Evolutionary conservation across 2,329 filamentous ascomycete species (phyloP), one percentile per base, ranked within the genome.

Genomic region (Verticillium dahliae): DNA sequence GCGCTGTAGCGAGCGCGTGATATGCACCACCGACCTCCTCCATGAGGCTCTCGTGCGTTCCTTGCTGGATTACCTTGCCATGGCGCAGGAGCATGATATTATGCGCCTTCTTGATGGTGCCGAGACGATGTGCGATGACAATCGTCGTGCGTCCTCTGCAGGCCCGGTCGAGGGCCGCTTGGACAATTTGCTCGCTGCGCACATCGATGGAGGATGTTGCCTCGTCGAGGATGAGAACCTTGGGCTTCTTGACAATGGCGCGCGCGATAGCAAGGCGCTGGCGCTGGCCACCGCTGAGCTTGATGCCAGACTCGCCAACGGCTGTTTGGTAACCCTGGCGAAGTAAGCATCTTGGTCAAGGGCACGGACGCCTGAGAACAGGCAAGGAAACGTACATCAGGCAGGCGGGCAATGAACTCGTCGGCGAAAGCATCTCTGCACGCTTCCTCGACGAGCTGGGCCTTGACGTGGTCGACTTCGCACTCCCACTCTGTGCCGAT

Each of bases 201-300:
- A 69, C 69, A 35, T 75, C 72, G 52, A 76, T 69, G 7, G 85
- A 82, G 45, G 80, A 84, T 0, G 86, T 89, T 1, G 86, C 86
- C 71, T 89, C 86, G 66, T 89, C 84, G 18, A 83, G 75, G 18
- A 90, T 82, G 6, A 90, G 75, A 58, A 91, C 87, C 1, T 78
- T 78, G 1, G 86, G 82, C 65, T 85, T 75, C 59, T 82, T 81
- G 58, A 89, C 75, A 60, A 89, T 86, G 50, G 81, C 83, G 22
- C 86, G 78, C 1, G 86, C 85, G 61, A 89, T 88, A 1, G 85
- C 82, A 7, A 89, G 76, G 5, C 86, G 78, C 67, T 89, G 86
- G 15, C 84, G 77, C 66, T 89, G 85, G 2, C 86, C 86, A 18
- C 86, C 86, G 31, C 82, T 86, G 1, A 88, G 73, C 65, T 83